Evolutionary conservation across 1,284 basidiomycete species (phyloP).

Genomic region (Cryptococcus sp.): DNA sequence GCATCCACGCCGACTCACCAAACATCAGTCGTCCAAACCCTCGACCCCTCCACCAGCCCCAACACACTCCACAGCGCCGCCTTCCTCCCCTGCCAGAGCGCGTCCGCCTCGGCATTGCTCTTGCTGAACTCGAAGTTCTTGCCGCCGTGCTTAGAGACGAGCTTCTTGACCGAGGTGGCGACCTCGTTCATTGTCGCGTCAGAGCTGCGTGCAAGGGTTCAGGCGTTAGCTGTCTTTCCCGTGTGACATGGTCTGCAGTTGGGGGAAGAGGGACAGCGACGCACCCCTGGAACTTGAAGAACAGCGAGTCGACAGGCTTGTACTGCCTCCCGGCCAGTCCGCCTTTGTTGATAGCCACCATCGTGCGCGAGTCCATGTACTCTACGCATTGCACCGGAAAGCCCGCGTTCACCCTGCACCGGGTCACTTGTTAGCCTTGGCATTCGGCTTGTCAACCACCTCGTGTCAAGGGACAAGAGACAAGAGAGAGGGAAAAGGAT

Average conservation of each 20-base stretch:
- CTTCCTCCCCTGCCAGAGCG: slow-evolving; percentile 83
- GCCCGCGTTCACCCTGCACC: slow-evolving; percentile 59
- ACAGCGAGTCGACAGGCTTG: slow-evolving; percentile 69
- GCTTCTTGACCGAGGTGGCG: slow-evolving; percentile 58
- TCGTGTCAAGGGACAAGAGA: not conserved
- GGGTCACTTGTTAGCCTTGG: not conserved
- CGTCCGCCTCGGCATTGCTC: slow-evolving; percentile 64
- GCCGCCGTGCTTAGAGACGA: slow-evolving; percentile 66
- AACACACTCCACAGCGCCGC: slow-evolving; percentile 71
- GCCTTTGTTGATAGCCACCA: slow-evolving; percentile 65
- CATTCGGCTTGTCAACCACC: no score
- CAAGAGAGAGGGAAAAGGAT: not conserved
- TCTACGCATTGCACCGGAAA: slow-evolving; percentile 65
- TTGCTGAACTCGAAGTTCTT: slow-evolving; percentile 67
- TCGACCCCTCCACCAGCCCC: slow-evolving; percentile 61
- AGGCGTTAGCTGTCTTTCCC: not conserved
- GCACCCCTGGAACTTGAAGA: slow-evolving; percentile 81
- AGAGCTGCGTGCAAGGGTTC: slow-evolving; percentile 44
- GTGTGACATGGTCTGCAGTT: not conserved
- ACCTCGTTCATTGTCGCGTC: slow-evolving; percentile 62
- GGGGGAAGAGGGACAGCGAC: slow-evolving; percentile 2
- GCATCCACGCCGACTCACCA: slow-evolving; percentile 57
- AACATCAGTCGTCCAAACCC: slow-evolving; percentile 78
- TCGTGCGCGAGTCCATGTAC: slow-evolving; percentile 67
- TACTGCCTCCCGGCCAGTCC: slow-evolving; percentile 59